Conservation (phyloP, 371 early-diverging fungal genomes). For the Conidiobolus coronatus region DNA sequence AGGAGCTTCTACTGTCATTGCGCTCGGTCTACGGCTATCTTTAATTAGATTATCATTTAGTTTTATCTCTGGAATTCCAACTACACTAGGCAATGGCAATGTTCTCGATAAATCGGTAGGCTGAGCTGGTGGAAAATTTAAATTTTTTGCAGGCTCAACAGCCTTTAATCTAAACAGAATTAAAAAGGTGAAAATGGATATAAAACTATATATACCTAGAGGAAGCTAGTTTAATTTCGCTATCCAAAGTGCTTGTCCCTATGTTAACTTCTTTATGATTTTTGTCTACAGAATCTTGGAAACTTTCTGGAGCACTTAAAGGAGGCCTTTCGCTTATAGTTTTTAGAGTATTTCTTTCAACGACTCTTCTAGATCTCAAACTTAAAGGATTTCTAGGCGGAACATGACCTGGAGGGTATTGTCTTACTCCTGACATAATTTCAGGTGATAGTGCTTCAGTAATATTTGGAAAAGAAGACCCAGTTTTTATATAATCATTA, state of each 20-base stretch:
- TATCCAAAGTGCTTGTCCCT: too few species aligned
- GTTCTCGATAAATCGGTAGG: too few species aligned
- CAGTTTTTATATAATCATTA: slow-evolving; percentile 50
- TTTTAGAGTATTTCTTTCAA: not conserved
- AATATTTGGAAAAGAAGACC: slow-evolving; percentile 44
- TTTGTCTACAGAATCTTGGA: too few species aligned
- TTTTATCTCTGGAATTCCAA: not conserved
- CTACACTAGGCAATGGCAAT: not conserved
- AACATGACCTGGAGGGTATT: not conserved
- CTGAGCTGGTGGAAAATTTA: too few species aligned
- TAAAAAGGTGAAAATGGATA: not conserved
- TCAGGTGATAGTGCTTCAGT: slow-evolving; percentile 37
- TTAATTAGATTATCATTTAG: slow-evolving; percentile 5
- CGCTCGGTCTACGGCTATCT: not conserved
- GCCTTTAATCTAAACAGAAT: not conserved
- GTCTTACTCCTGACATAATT: slow-evolving; percentile 8
- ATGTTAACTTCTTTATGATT: too few species aligned
- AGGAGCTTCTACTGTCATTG: slow-evolving; percentile 1
- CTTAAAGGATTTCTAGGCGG: not conserved
- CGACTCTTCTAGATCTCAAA: not conserved
- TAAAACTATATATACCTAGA: too few species aligned
- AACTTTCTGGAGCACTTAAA: not conserved
- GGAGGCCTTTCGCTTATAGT: not conserved
- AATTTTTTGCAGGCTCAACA: too few species aligned
- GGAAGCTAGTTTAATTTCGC: too few species aligned